phyloP scores from a whole-genome alignment of 176 grass and related monocot genomes.

The Raddia guianensis region DNA sequence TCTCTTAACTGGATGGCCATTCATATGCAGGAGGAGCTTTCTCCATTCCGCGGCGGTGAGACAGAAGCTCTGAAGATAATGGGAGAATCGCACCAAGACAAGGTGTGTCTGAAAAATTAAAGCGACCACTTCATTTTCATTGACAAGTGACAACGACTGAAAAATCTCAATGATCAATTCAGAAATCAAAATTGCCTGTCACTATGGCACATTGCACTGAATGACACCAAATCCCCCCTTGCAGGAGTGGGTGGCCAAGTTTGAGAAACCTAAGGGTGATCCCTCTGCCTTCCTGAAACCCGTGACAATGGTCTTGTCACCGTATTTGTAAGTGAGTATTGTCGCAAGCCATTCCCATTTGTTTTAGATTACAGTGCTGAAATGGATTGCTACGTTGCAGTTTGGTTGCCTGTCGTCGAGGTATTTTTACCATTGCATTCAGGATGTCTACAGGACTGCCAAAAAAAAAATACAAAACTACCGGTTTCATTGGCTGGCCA shows the following conservation, averaged over 20 bases:
- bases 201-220: slow-evolving; percentile 4
- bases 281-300: background rate
- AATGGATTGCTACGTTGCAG: slow-evolving; percentile 39
- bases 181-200: background rate
- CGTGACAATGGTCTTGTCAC: slow-evolving; percentile 78
- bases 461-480: slow-evolving; percentile 76
- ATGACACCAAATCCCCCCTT: background rate
- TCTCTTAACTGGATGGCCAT: background rate
- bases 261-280: slow-evolving; percentile 56
- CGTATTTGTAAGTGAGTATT: slow-evolving; percentile 72
- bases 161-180: slow-evolving; percentile 25
- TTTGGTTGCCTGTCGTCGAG: slow-evolving; percentile 90
- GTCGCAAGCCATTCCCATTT: background rate
- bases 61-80: slow-evolving; percentile 76
- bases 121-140: no score
- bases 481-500: no score
- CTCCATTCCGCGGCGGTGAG: no score
- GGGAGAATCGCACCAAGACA: slow-evolving; percentile 49
- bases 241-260: slow-evolving; percentile 85
- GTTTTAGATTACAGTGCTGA: slow-evolving; percentile 4
- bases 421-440: slow-evolving; percentile 86
- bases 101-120: no score
- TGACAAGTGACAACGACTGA: background rate
- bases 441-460: slow-evolving; percentile 64
- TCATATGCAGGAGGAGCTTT: background rate